These are phyloP conservation scores for Pseudopithomyces maydicus DNA, from an alignment of 2,329 filamentous ascomycete genomes.

Conservation along the genomic window DNA sequence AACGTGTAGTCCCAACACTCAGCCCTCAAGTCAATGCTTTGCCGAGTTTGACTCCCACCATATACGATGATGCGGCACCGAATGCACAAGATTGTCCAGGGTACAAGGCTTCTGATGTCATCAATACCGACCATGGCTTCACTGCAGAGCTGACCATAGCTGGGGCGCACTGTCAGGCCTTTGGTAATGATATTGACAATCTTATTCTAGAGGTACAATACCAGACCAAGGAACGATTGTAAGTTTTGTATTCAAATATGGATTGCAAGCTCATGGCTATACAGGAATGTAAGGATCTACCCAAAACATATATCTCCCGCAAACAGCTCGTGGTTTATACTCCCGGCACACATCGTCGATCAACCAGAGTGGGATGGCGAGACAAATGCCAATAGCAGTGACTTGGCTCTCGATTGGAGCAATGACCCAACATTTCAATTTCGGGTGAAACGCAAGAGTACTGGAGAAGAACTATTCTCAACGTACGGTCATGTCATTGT, in stretches of 20 bases:
- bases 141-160: constrained; percentile 70
- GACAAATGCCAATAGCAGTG: constrained; percentile 14
- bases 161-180: constrained; percentile 64
- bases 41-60: constrained; percentile 20
- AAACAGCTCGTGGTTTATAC: constrained; percentile 18
- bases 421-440: constrained; percentile 67
- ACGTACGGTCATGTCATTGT: constrained; percentile 70
- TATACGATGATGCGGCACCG: constrained; percentile 19
- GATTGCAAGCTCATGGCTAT: background rate
- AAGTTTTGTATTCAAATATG: background rate
- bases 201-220: constrained; percentile 62
- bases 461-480: constrained; percentile 65
- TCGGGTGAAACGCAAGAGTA: constrained; percentile 60
- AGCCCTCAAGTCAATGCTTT: constrained; percentile 11
- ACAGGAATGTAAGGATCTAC: constrained; percentile 19
- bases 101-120: constrained; percentile 67
- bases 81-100: constrained; percentile 60
- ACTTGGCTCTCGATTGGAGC: constrained; percentile 22
- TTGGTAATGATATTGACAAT: constrained; percentile 59
- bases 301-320: constrained; percentile 17
- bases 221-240: constrained; percentile 48
- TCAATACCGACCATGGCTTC: constrained; percentile 57
- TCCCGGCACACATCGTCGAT: constrained; percentile 14
- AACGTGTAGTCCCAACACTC: background rate
- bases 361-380: constrained; percentile 21